Percentiles rank a stretch among this genome's conserved stretches.
phyloP scores from a whole-genome alignment of 371 early-diverging fungal genomes.

The Mucor velutinosus region DNA sequence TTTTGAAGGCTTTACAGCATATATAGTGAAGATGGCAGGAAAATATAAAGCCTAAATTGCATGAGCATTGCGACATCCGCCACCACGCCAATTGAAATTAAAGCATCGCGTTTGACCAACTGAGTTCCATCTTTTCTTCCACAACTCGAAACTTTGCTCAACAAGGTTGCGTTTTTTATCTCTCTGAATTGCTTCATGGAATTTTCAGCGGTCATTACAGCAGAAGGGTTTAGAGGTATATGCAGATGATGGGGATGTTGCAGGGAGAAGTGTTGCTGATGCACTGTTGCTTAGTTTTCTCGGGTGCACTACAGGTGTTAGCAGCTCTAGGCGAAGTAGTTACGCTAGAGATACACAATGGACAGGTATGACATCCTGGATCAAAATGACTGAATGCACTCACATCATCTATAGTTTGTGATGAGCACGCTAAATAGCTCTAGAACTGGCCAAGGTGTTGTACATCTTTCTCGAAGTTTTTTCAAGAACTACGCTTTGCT shows the following conservation, averaged over 20 bases:
- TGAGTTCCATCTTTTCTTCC: background rate
- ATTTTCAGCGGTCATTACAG: background rate
- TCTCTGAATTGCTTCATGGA: background rate
- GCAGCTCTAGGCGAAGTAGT: background rate
- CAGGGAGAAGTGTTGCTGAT: background rate
- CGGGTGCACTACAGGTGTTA: background rate
- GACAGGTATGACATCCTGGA: background rate
- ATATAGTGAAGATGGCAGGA: too few relatives aligned
- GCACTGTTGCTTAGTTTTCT: background rate
- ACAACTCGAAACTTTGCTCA: background rate
- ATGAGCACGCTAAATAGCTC: slow-evolving; percentile 15
- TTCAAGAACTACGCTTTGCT: slow-evolving; percentile 17
- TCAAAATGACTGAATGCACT: background rate
- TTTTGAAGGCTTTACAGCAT: too few relatives aligned
- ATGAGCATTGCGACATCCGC: too few relatives aligned
- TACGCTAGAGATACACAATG: background rate
- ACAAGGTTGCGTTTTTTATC: background rate
- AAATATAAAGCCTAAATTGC: too few relatives aligned
- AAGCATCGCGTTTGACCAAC: background rate
- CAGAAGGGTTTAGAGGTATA: background rate
- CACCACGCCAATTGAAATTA: background rate
- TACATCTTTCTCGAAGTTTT: slow-evolving; percentile 14
- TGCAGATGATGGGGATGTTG: background rate
- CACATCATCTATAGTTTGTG: slow-evolving; percentile 4
- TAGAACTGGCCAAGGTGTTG: slow-evolving; percentile 18